Percentiles rank a stretch among this genome's conserved stretches.
Evolutionary conservation across 2,329 filamentous ascomycete species (phyloP).

Genomic region (Claviceps quebecensis): DNA sequence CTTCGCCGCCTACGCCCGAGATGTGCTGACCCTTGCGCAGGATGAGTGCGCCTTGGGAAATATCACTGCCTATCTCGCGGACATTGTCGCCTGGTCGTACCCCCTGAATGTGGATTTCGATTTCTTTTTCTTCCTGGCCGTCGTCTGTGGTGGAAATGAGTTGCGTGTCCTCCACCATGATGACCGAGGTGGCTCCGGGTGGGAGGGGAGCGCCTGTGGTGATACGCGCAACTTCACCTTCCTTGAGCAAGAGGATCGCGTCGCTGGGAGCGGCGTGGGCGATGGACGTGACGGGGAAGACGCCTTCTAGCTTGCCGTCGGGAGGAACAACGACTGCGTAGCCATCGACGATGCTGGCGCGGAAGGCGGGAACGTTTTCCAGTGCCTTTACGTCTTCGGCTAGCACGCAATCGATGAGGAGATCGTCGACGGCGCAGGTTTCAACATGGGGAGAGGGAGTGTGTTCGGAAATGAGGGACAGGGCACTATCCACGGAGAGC

Average conservation of each 20-base stretch:
- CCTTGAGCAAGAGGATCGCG: conserved; percentile 41
- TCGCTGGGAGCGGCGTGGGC: conserved; percentile 59
- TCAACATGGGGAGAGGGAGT: conserved; percentile 50
- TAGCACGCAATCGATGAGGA: conserved; percentile 62
- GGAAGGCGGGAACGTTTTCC: conserved; percentile 82
- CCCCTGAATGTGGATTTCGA: conserved; percentile 70
- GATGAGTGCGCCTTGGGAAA: conserved; percentile 54
- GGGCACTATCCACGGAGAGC: conserved; percentile 71
- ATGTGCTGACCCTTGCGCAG: conserved; percentile 69
- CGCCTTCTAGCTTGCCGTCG: conserved; percentile 54
- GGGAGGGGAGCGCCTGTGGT: conserved; percentile 91
- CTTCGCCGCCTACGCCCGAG: conserved; percentile 75
- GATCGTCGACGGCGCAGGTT: conserved; percentile 45
- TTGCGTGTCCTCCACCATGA: conserved; percentile 84
- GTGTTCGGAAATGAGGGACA: conserved; percentile 56
- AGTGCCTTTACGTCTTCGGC: conserved; percentile 67
- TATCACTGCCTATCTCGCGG: conserved; percentile 80
- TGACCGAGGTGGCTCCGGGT: conserved; percentile 74
- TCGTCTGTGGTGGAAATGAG: conserved; percentile 65
- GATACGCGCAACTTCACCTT: conserved; percentile 73
- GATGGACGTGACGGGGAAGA: conserved; percentile 74
- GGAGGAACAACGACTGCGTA: conserved; percentile 67
- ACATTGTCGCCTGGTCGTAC: conserved; percentile 75
- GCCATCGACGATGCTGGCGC: conserved; percentile 92
- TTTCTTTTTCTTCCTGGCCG: conserved; percentile 68